Evolutionary conservation across 345 rosid genomes (phyloP).

Genomic region (Psidium guajava): DNA sequence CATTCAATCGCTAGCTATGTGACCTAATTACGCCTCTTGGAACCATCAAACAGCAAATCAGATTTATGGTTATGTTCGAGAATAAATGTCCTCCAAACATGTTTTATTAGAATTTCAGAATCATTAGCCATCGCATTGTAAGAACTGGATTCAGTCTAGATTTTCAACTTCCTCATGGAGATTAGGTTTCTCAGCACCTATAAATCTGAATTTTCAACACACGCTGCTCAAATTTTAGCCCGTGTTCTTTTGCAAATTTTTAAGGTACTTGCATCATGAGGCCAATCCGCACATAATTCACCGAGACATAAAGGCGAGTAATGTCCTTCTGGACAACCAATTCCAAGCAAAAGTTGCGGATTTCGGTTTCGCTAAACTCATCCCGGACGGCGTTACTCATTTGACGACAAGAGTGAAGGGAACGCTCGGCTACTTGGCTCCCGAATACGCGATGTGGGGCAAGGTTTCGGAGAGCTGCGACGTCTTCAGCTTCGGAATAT

Average conservation of each 20-base stretch:
- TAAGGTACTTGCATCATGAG: conserved; percentile 58
- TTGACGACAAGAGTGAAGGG: conserved; percentile 64
- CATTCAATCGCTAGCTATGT: not conserved
- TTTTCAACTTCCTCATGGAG: not conserved
- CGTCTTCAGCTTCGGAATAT: conserved; percentile 58
- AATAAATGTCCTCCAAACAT: not conserved
- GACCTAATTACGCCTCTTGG: not conserved
- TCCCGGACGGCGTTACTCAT: conserved; percentile 54
- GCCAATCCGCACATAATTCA: conserved; percentile 64
- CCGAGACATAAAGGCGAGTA: conserved; percentile 61
- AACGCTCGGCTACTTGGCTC: conserved; percentile 58
- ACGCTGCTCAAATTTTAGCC: not conserved
- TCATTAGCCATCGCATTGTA: not conserved
- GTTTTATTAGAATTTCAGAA: not conserved
- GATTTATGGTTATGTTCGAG: not conserved
- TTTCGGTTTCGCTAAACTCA: conserved; percentile 63
- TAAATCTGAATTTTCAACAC: not conserved
- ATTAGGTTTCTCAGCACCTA: not conserved
- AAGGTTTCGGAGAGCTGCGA: conserved; percentile 59
- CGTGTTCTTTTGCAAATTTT: not conserved
- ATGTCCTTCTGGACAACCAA: conserved; percentile 41
- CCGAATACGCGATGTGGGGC: conserved; percentile 84
- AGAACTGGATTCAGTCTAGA: not conserved
- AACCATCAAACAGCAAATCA: not conserved
- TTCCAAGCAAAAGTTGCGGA: conserved; percentile 60